These are phyloP conservation scores for Firmiana major DNA, from an alignment of 345 rosid genomes.

Conservation along the genomic window DNA sequence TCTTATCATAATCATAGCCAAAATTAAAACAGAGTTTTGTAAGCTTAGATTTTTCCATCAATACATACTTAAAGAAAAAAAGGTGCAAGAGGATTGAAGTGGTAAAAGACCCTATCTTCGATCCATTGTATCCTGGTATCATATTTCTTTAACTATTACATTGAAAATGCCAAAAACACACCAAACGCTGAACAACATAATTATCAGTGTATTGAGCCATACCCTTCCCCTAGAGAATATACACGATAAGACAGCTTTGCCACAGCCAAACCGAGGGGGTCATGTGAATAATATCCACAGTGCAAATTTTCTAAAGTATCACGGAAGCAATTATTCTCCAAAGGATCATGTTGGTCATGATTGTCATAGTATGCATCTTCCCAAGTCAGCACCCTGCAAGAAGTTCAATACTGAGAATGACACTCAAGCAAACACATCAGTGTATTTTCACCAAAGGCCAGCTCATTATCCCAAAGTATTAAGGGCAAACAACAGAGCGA, in stretches of 20 bases:
- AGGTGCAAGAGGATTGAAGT: neutral
- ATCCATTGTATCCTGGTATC: neutral
- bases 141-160: neutral
- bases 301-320: constrained; percentile 37
- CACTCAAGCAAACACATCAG: constrained; percentile 7
- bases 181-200: neutral
- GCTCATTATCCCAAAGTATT: neutral
- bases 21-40: neutral
- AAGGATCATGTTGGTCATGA: constrained; percentile 37
- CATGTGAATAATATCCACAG: constrained; percentile 35
- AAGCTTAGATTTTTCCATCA: too few relatives aligned
- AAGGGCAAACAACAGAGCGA: neutral
- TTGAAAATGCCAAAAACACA: neutral
- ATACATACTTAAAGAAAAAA: neutral
- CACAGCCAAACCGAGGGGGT: constrained; percentile 70
- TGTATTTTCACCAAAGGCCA: neutral
- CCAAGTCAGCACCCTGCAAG: constrained; percentile 80
- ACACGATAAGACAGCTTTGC: constrained; percentile 87
- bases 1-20: neutral
- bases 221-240: constrained; percentile 94
- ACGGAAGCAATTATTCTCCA: constrained; percentile 34
- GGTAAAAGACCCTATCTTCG: neutral
- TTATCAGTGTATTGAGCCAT: constrained; percentile 24
- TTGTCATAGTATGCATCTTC: constrained; percentile 78
- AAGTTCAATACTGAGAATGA: constrained; percentile 8